A percentile compares a stretch with the other conserved stretches of the same genome.
These are phyloP conservation scores for Lepiota brunneoincarnata DNA, from an alignment of 768 basidiomycete genomes.

Conservation along the genomic window DNA sequence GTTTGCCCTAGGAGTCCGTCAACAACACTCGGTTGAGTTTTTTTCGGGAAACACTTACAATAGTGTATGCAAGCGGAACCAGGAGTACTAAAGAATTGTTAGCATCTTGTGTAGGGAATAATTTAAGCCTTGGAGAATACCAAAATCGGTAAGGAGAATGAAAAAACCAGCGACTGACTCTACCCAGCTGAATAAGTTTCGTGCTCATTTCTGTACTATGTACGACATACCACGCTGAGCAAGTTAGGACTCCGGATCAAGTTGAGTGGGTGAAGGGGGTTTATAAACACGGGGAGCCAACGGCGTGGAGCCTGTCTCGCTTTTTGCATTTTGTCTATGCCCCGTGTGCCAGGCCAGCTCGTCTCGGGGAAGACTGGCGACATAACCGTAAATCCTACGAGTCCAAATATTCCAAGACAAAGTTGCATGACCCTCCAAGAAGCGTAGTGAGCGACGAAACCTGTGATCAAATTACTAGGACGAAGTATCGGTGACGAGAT, in stretches of 20 bases:
- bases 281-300: constrained; percentile 40
- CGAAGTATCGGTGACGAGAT: not conserved
- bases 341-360: constrained; percentile 54
- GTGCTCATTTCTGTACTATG: not conserved
- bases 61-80: constrained; percentile 16
- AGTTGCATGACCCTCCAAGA: constrained; percentile 67
- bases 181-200: not conserved
- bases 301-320: constrained; percentile 16
- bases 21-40: not conserved
- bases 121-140: constrained; percentile 19
- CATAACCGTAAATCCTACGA: constrained; percentile 38
- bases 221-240: constrained; percentile 23
- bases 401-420: constrained; percentile 37
- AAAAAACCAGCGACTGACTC: constrained; percentile 21
- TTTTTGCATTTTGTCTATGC: constrained; percentile 43
- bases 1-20: constrained; percentile 39
- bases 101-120: no score
- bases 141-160: constrained; percentile 31
- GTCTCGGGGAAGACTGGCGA: constrained; percentile 59
- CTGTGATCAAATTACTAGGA: not conserved
- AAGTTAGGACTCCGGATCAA: constrained; percentile 57
- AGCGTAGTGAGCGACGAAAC: constrained; percentile 21
- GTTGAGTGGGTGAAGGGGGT: constrained; percentile 47
- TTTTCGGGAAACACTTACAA: constrained; percentile 24
- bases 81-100: constrained; percentile 3